Conservation (phyloP, 495 filamentous ascomycete species). For the Podospora didyma region DNA sequence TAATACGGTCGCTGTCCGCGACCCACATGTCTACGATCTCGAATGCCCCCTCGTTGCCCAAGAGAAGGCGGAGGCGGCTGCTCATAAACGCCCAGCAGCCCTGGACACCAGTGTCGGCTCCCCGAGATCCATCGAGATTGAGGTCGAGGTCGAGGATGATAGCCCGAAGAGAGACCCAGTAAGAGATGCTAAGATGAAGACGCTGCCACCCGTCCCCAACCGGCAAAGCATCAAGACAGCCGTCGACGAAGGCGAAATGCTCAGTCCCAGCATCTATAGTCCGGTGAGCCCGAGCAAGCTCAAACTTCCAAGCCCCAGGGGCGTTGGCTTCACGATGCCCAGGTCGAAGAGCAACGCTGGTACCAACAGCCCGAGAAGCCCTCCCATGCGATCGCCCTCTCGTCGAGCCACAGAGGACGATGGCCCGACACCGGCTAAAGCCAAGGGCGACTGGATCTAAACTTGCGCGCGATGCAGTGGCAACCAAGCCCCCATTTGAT, state of each 20-base stretch:
- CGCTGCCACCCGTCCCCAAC: constrained; percentile 29
- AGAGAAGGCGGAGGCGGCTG: constrained; percentile 13
- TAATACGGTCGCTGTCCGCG: constrained; percentile 12
- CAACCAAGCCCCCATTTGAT: not conserved
- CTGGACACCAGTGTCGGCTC: constrained; percentile 14
- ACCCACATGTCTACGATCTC: constrained; percentile 30
- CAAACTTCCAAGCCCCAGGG: constrained; percentile 41
- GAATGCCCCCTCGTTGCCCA: constrained; percentile 25
- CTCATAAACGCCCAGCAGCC: constrained; percentile 25
- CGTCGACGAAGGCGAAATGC: constrained; percentile 14
- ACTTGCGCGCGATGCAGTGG: not conserved
- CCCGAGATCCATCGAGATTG: not conserved
- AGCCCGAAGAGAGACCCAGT: constrained; percentile 18
- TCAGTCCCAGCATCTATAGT: constrained; percentile 40
- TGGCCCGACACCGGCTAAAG: constrained; percentile 8
- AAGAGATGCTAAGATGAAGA: constrained; percentile 35
- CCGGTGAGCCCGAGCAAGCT: constrained; percentile 37
- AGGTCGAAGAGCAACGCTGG: constrained; percentile 6
- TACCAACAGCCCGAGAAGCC: constrained; percentile 9
- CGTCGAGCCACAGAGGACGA: constrained; percentile 12
- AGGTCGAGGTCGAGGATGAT: constrained; percentile 4
- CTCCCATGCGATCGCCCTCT: constrained; percentile 13
- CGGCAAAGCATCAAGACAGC: not conserved
- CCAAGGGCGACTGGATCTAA: constrained; percentile 24
- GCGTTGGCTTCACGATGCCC: constrained; percentile 37